Percentiles rank a stretch among this genome's conserved stretches.
phyloP scores from a whole-genome alignment of 257 asterid genomes.

The Primulina eburnea region DNA sequence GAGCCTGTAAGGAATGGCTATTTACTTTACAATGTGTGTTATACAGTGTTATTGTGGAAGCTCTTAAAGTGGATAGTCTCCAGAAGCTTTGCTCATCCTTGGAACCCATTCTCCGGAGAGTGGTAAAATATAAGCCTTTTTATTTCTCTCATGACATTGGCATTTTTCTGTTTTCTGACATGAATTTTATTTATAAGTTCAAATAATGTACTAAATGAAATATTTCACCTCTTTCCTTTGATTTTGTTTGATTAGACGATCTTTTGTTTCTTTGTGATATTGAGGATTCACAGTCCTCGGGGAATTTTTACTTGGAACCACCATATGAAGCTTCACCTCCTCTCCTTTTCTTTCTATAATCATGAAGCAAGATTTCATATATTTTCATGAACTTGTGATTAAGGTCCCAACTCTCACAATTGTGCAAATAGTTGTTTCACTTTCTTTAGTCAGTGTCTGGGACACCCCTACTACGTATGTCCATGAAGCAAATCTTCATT shows the following conservation, averaged over 20 bases:
- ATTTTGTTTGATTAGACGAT: neutral
- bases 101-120: slow-evolving; percentile 96
- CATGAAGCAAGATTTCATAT: neutral
- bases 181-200: neutral
- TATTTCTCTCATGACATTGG: neutral
- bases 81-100: slow-evolving; percentile 95
- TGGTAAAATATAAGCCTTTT: slow-evolving; percentile 48
- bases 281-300: neutral
- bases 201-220: neutral
- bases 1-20: slow-evolving; percentile 8
- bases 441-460: neutral
- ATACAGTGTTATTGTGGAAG: slow-evolving; percentile 96
- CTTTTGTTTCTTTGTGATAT: neutral
- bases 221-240: neutral
- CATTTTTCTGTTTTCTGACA: neutral
- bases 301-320: neutral
- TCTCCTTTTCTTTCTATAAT: neutral
- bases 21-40: slow-evolving; percentile 18
- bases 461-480: neutral
- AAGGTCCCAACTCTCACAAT: neutral
- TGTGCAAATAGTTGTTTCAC: neutral
- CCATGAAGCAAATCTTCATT: neutral
- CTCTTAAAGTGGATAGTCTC: slow-evolving; percentile 88
- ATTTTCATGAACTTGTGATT: neutral
- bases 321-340: neutral